Percentiles rank a stretch among this genome's conserved stretches.
phyloP scores from a whole-genome alignment of 2,329 filamentous ascomycete species.

The Venturia asperata region DNA sequence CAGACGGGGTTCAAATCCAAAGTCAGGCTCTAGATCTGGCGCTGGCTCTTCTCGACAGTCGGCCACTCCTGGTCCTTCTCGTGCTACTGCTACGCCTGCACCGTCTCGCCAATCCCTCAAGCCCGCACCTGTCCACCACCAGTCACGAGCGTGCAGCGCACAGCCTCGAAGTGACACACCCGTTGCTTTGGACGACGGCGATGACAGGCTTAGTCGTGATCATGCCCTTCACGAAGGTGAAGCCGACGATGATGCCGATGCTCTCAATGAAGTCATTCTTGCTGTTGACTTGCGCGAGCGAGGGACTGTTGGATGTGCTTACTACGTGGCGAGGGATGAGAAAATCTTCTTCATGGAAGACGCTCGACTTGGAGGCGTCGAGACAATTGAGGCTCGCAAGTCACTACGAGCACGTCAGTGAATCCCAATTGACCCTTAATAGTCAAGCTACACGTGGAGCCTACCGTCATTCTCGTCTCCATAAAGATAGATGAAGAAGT shows the following conservation, averaged over 20 bases:
- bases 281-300: conserved; percentile 68
- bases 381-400: conserved; percentile 46
- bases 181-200: background rate
- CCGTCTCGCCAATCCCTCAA: conserved; percentile 1
- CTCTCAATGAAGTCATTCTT: conserved; percentile 65
- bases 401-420: conserved; percentile 16
- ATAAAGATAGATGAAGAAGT: conserved; percentile 47
- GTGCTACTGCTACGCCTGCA: conserved; percentile 7
- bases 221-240: background rate
- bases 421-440: conserved; percentile 21
- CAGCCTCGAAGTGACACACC: background rate
- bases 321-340: conserved; percentile 65
- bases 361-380: conserved; percentile 58
- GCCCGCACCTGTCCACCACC: background rate
- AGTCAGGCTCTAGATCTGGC: background rate
- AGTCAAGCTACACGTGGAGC: conserved; percentile 57
- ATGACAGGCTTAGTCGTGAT: background rate
- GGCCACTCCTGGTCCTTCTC: background rate
- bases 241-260: conserved; percentile 37
- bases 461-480: conserved; percentile 53
- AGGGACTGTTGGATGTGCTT: conserved; percentile 72
- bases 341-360: conserved; percentile 72
- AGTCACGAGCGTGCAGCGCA: background rate
- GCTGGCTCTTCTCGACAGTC: conserved; percentile 4
- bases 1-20: background rate